Evolutionary conservation across 2,329 filamentous ascomycete genomes (phyloP).

Genomic region (Botrytis byssoidea): DNA sequence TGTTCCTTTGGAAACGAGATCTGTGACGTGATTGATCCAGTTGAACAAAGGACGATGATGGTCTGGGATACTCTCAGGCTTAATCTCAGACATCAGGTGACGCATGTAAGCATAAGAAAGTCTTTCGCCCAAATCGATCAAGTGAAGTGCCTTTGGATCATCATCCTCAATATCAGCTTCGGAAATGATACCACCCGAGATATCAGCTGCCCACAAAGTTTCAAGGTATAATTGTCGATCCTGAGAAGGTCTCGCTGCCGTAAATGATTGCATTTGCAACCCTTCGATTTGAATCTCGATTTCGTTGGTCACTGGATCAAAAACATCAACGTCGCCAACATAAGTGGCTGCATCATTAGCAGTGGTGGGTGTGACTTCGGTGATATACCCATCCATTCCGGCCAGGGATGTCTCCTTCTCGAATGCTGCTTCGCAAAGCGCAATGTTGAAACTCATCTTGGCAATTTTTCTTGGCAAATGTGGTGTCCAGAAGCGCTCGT

Average conservation of each 20-base stretch:
- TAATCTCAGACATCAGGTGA: constrained; percentile 12
- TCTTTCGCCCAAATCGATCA: constrained; percentile 24
- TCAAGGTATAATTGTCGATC: constrained; percentile 32
- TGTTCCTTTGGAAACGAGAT: constrained; percentile 19
- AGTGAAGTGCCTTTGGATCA: constrained; percentile 21
- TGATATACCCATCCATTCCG: constrained; percentile 18
- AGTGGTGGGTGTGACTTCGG: constrained; percentile 13
- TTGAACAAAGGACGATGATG: constrained; percentile 19
- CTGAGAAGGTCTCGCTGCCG: constrained; percentile 26
- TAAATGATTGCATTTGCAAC: constrained; percentile 26
- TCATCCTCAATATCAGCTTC: constrained; percentile 23
- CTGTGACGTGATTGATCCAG: constrained; percentile 23
- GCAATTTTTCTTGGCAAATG: constrained; percentile 31
- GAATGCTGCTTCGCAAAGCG: constrained; percentile 17
- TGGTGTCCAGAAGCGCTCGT: constrained; percentile 28
- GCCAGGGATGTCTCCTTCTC: constrained; percentile 8
- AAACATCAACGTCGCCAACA: constrained; percentile 15
- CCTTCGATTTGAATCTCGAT: constrained; percentile 32
- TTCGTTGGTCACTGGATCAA: constrained; percentile 6
- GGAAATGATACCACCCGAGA: constrained; percentile 25
- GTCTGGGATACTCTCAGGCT: constrained; percentile 3
- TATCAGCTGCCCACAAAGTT: constrained; percentile 24
- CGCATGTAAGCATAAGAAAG: constrained; percentile 17
- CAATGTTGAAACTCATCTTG: constrained; percentile 30
- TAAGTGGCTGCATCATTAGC: constrained; percentile 5